Percentiles rank a stretch among this genome's conserved stretches.
Evolutionary conservation across 2,329 filamentous ascomycete species (phyloP).

Genomic region (Ophiostoma piceae): DNA sequence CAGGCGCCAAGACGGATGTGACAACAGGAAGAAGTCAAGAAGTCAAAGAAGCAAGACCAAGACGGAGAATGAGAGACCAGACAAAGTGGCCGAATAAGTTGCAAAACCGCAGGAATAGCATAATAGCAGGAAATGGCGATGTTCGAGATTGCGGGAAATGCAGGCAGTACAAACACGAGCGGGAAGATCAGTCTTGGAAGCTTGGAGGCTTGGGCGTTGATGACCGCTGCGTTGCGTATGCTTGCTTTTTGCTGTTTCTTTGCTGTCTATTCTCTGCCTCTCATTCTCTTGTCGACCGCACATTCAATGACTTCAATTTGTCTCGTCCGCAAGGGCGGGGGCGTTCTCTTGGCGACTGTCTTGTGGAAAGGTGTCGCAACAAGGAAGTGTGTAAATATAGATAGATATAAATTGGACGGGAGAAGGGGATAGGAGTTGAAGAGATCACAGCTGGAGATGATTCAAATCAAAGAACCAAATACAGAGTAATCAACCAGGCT

Average conservation of each 20-base stretch:
- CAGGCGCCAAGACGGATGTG: background rate
- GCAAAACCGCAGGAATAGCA: background rate
- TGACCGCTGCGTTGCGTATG: background rate
- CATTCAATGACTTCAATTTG: constrained; percentile 15
- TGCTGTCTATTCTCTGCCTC: constrained; percentile 1
- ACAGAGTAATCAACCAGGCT: background rate
- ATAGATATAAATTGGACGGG: background rate
- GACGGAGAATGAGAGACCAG: background rate
- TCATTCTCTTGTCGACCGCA: background rate
- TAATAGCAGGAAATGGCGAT: constrained; percentile 23
- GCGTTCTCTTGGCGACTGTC: constrained; percentile 19
- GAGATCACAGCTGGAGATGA: background rate
- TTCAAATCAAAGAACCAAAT: too few relatives aligned
- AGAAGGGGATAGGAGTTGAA: background rate
- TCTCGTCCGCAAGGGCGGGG: constrained; percentile 20
- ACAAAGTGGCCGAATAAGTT: too few relatives aligned
- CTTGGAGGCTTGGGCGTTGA: background rate
- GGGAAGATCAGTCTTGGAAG: constrained; percentile 6
- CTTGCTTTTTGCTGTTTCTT: background rate
- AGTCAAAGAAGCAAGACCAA: background rate
- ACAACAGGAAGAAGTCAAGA: background rate
- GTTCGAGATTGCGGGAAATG: constrained; percentile 17
- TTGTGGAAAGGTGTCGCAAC: constrained; percentile 17
- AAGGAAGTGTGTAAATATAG: background rate
- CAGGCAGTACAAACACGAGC: constrained; percentile 10